Evolutionary conservation across 768 basidiomycete species (phyloP).

Genomic region (Termitomyces sp.): DNA sequence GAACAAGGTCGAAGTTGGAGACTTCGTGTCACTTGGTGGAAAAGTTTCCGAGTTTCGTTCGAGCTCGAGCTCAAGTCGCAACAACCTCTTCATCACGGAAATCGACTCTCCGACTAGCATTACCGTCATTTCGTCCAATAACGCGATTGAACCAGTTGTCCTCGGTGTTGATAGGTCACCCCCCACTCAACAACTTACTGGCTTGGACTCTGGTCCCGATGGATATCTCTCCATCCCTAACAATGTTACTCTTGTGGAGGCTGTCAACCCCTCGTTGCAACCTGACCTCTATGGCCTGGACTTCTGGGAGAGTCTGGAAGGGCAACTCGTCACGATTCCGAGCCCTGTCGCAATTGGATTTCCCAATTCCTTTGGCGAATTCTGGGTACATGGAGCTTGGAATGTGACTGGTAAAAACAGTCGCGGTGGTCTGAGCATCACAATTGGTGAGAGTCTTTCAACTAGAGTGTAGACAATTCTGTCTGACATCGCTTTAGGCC

Average conservation of each 20-base stretch:
- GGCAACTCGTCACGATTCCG: slow-evolving; percentile 51
- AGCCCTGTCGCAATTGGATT: slow-evolving; percentile 45
- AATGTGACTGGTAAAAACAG: slow-evolving; percentile 49
- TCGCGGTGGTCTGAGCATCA: slow-evolving; percentile 53
- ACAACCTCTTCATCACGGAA: slow-evolving; percentile 50
- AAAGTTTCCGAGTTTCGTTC: slow-evolving; percentile 48
- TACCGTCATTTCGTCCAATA: slow-evolving; percentile 37
- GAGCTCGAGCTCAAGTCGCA: slow-evolving; percentile 30
- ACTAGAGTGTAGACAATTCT: not conserved
- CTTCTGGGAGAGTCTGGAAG: slow-evolving; percentile 63
- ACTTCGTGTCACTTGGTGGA: slow-evolving; percentile 41
- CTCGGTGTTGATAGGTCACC: slow-evolving; percentile 51
- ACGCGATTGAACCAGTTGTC: slow-evolving; percentile 43
- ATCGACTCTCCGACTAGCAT: slow-evolving; percentile 41
- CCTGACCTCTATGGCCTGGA: slow-evolving; percentile 54
- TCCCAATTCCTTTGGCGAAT: slow-evolving; percentile 48
- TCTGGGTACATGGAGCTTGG: slow-evolving; percentile 61
- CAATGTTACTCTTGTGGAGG: slow-evolving; percentile 43
- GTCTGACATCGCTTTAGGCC: slow-evolving; percentile 26
- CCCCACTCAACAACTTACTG: slow-evolving; percentile 43
- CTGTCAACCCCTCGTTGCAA: slow-evolving; percentile 41
- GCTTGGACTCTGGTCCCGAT: slow-evolving; percentile 49
- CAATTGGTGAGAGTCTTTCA: slow-evolving; percentile 30
- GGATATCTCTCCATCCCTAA: slow-evolving; percentile 55
- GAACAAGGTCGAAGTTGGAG: slow-evolving; percentile 40